Percentiles rank a stretch among this genome's conserved stretches.
These are phyloP conservation scores for Colletotrichum costaricense DNA, from an alignment of 2,329 filamentous ascomycete genomes.

Conservation along the genomic window DNA sequence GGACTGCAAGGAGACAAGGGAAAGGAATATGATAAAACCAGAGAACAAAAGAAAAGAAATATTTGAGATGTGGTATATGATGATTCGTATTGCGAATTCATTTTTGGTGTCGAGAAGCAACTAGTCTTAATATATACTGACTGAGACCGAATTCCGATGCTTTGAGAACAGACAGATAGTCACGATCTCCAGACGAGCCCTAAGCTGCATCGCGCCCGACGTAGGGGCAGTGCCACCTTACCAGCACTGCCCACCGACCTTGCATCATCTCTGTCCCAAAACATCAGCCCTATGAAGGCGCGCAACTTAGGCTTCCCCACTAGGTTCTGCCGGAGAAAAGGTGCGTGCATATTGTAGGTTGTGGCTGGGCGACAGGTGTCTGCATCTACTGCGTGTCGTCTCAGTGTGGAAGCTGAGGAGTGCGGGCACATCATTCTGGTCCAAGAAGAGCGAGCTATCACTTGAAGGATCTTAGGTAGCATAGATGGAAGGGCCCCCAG, in stretches of 20 bases:
- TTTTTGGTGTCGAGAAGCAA: background rate
- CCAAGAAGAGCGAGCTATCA: too few species aligned
- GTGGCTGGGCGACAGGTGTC: background rate
- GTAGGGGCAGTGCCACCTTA: background rate
- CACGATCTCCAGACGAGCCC: background rate
- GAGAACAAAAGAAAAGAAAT: background rate
- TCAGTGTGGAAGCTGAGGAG: background rate
- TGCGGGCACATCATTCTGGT: background rate
- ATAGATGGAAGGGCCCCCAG: background rate
- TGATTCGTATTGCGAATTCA: background rate
- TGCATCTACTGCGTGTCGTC: too few species aligned
- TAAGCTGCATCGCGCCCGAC: background rate
- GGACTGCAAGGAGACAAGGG: background rate
- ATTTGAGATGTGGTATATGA: background rate
- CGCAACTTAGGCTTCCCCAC: background rate
- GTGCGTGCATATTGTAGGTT: background rate
- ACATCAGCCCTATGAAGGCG: constrained; percentile 7
- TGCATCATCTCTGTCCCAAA: background rate
- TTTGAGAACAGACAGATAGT: background rate
- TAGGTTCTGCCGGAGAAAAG: background rate
- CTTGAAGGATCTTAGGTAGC: background rate
- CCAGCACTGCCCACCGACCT: background rate
- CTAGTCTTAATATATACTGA: background rate
- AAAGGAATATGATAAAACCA: background rate
- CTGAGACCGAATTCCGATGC: background rate